phyloP scores from a whole-genome alignment of 2,329 filamentous ascomycete species.

The Pseudogymnoascus sp. region DNA sequence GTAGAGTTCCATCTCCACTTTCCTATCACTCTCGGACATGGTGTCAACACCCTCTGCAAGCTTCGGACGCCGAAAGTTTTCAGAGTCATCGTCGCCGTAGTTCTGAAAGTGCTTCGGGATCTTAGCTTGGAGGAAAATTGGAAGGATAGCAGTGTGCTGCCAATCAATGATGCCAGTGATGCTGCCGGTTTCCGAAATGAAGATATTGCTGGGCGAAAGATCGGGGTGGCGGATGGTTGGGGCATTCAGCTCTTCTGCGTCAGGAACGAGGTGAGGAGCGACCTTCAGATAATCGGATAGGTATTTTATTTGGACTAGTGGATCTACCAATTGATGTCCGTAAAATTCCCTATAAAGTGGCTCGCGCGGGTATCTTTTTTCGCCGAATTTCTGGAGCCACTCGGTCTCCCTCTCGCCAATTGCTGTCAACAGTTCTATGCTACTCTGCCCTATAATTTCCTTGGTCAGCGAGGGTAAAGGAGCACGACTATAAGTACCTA shows the following conservation, averaged over 20 bases:
- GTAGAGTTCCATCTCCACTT: conserved; percentile 17
- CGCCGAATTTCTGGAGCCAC: conserved; percentile 16
- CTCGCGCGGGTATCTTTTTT: conserved; percentile 15
- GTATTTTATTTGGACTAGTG: conserved; percentile 14
- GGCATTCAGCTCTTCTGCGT: conserved; percentile 13
- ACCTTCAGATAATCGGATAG: conserved; percentile 17
- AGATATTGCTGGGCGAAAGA: conserved; percentile 26
- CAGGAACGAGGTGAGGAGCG: conserved; percentile 15
- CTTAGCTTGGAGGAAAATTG: conserved; percentile 24
- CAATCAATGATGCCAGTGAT: conserved; percentile 26
- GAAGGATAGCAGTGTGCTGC: conserved; percentile 25
- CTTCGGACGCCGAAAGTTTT: conserved; percentile 16
- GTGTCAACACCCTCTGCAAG: conserved; percentile 14
- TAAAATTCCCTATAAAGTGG: conserved; percentile 17
- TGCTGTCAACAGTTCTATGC: conserved; percentile 16
- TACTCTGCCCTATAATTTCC: conserved; percentile 13
- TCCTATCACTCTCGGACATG: conserved; percentile 15
- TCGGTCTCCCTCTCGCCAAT: conserved; percentile 15
- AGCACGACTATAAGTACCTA: conserved; percentile 9
- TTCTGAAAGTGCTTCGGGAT: conserved; percentile 29
- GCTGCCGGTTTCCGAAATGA: conserved; percentile 22
- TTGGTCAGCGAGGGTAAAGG: conserved; percentile 8
- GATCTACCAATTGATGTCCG: conserved; percentile 14
- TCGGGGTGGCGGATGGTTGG: conserved; percentile 17
- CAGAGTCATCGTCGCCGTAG: conserved; percentile 25